Evolutionary conservation across 768 basidiomycete species (phyloP), one percentile per base, ranked within the genome.

Genomic region (Tremella fuciformis): DNA sequence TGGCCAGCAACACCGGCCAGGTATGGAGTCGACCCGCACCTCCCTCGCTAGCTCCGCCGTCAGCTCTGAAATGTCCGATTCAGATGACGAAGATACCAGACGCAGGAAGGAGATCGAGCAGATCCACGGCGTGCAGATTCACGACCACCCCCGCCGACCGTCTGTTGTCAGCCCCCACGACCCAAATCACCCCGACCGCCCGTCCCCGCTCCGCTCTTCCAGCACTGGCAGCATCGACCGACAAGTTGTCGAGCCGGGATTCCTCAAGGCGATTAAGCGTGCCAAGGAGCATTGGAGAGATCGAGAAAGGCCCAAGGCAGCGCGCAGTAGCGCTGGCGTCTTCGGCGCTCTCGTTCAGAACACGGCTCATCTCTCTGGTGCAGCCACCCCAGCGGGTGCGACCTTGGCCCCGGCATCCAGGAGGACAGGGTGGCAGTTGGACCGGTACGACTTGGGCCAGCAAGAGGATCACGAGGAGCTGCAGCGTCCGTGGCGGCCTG

Each of bases 261-360:
- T 71, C 22, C 19, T 53, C 0, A 57, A 57, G 7, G 44, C 59
- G 4, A 57, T 71, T 42, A 53, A 58, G 19, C 54, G 65, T 9
- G 60, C 64, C 11, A 65, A 59, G 53, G 57, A 63, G 29, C 62
- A 69, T 42, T 13, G 60, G 21, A 73, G 76, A 34, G 48, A 67
- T 16, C 49, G 65, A 2, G 47, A 69, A 15, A 49, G 79, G 3
- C 79, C 78, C 0, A 70, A 77, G 21, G 76, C 80, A 47, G 80
- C 82, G 13, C 78, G 81, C 58, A 84, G 78, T 63, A 80, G 80
- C 19, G 86, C 80, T 0, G 86, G 86, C 4, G 86, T 86, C 1
- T 81, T 87, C 58, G 88, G 86, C 0, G 82, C 87, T 3, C 81
- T 91, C 37, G 84, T 91, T 19, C 83, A 86, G 7, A 84, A 84